These are phyloP conservation scores for Eucalyptus cloeziana DNA, from an alignment of 345 rosid species.

Conservation along the genomic window DNA sequence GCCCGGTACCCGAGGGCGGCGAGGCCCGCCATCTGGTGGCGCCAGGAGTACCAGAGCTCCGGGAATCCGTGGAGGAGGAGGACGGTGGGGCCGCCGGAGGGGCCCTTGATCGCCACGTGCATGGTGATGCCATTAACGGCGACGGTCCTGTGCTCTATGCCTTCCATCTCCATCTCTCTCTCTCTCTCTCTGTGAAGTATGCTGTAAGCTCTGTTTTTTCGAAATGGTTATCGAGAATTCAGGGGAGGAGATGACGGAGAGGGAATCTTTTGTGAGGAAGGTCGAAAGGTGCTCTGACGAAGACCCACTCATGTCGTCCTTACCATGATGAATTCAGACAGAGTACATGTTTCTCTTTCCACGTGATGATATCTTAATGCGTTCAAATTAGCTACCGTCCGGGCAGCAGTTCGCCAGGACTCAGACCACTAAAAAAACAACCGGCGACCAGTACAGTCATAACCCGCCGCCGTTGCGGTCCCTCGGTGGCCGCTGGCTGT, in stretches of 20 bases:
- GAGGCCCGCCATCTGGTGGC: conserved; percentile 61
- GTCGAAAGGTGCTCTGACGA: background rate
- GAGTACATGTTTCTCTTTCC: background rate
- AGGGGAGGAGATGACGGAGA: background rate
- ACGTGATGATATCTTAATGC: background rate
- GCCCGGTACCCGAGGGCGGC: conserved; percentile 62
- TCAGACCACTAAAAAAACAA: background rate
- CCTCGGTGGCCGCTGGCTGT: too few relatives aligned
- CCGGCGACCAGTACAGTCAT: background rate
- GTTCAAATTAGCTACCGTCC: background rate
- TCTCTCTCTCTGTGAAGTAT: background rate
- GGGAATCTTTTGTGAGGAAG: background rate
- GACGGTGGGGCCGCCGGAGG: conserved; percentile 27
- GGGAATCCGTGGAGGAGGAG: conserved; percentile 84
- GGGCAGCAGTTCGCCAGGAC: background rate
- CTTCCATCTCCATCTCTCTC: conserved; percentile 20
- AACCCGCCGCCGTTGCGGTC: background rate
- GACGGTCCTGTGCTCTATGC: conserved; percentile 37
- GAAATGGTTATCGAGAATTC: background rate
- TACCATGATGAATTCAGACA: background rate
- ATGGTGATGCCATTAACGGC: conserved; percentile 52
- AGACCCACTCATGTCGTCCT: background rate
- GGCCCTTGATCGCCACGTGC: conserved; percentile 65
- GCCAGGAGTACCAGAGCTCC: conserved; percentile 79
- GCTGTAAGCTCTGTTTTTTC: fast-evolving